Percentiles rank a stretch among this genome's conserved stretches.
phyloP scores from a whole-genome alignment of 305 asterid genomes.

The Solanum chacoense region DNA sequence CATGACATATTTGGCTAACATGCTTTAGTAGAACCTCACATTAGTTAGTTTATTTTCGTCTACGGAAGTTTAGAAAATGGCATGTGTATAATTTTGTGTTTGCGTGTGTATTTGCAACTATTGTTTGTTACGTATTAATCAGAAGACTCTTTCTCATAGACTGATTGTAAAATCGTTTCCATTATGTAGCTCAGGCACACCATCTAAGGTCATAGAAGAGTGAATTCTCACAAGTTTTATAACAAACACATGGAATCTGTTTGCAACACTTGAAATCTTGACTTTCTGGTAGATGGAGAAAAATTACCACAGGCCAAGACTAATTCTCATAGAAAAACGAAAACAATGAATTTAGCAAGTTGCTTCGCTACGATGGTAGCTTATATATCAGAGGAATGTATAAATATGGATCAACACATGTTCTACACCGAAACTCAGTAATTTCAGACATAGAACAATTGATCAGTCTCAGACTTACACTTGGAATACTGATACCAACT shows the following conservation, averaged over 20 bases:
- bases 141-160: background rate
- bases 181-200: background rate
- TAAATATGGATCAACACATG: background rate
- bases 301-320: background rate
- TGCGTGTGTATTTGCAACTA: background rate
- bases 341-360: background rate
- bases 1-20: background rate
- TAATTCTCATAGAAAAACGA: background rate
- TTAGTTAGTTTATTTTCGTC: background rate
- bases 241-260: background rate
- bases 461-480: background rate
- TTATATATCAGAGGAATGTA: background rate
- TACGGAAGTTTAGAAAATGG: background rate
- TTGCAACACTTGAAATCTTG: background rate
- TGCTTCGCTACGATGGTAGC: background rate
- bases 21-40: background rate
- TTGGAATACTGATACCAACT: background rate
- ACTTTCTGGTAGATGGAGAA: background rate
- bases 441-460: background rate
- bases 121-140: background rate
- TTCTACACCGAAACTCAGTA: background rate
- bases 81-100: background rate
- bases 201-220: background rate
- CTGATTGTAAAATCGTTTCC: background rate
- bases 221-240: background rate